Conservation (phyloP, 2,329 filamentous ascomycete species). For the Paecilomyces sp. region DNA sequence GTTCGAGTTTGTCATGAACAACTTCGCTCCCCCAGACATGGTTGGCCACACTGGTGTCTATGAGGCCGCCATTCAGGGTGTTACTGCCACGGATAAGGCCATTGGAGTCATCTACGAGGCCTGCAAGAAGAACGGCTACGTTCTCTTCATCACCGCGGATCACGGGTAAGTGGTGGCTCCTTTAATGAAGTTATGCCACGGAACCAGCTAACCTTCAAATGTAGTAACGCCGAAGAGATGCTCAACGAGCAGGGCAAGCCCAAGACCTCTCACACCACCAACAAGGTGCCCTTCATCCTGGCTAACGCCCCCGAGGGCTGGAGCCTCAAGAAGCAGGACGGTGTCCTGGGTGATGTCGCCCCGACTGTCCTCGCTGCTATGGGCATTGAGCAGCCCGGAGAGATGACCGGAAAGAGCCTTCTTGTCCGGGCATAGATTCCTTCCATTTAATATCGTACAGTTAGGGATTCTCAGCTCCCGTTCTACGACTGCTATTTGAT, state of each 20-base stretch:
- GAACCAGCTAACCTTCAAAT: neutral
- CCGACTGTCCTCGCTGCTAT: constrained; percentile 88
- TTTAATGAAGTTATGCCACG: neutral
- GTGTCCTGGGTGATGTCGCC: constrained; percentile 94
- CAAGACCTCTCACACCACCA: constrained; percentile 96
- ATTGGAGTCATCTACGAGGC: constrained; percentile 89
- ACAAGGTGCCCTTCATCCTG: constrained; percentile 98
- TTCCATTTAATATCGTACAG: neutral
- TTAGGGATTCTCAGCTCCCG: neutral
- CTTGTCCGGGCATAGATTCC: constrained; percentile 57
- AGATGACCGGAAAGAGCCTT: constrained; percentile 84
- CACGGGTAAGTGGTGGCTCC: constrained; percentile 58
- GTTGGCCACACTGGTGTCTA: constrained; percentile 98
- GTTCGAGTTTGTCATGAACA: constrained; percentile 99
- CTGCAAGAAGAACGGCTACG: constrained; percentile 88
- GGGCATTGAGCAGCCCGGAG: constrained; percentile 81
- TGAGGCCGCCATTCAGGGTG: constrained; percentile 81
- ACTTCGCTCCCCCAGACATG: constrained; percentile 99
- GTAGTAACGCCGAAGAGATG: constrained; percentile 94
- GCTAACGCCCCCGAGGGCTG: constrained; percentile 88
- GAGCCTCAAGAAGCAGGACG: constrained; percentile 74
- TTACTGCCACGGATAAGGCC: constrained; percentile 81
- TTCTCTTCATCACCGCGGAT: constrained; percentile 92
- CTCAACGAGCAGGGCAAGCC: constrained; percentile 90
- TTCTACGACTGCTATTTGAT: neutral